Evolutionary conservation across 352 stramenopile genomes (phyloP).

Genomic region (Globisporangium paddicum): DNA sequence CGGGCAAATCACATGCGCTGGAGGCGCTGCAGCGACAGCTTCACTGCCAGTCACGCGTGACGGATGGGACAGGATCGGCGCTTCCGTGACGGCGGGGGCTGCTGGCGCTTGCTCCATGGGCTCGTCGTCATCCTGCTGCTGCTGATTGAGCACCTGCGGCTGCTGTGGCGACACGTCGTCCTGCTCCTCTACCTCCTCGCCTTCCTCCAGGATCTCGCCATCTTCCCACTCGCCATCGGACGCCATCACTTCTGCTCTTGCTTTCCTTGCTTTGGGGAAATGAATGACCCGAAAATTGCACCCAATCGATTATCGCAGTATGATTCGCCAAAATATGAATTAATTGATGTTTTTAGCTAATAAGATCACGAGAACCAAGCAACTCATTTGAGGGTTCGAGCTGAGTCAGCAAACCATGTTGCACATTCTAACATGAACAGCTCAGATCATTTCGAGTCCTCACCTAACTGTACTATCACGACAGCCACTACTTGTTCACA

Average conservation of each 20-base stretch:
- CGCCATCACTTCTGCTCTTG: conserved; percentile 8
- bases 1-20: neutral
- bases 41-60: neutral
- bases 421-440: too few relatives aligned
- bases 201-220: conserved; percentile 69
- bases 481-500: neutral
- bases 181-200: conserved; percentile 37
- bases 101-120: conserved; percentile 7
- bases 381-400: too few relatives aligned
- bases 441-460: neutral
- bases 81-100: neutral
- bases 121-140: conserved; percentile 5
- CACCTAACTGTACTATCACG: neutral
- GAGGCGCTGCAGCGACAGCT: neutral
- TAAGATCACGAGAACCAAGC: too few relatives aligned
- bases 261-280: neutral
- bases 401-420: too few relatives aligned
- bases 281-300: too few relatives aligned
- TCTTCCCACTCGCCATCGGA: conserved; percentile 57
- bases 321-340: too few relatives aligned
- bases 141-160: conserved; percentile 13
- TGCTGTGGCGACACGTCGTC: conserved; percentile 5
- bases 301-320: too few relatives aligned
- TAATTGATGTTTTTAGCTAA: too few relatives aligned
- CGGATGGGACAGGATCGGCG: conserved; percentile 6